Evolutionary conservation across 1,284 basidiomycete species (phyloP).

Genomic region (Ustilago crameri): DNA sequence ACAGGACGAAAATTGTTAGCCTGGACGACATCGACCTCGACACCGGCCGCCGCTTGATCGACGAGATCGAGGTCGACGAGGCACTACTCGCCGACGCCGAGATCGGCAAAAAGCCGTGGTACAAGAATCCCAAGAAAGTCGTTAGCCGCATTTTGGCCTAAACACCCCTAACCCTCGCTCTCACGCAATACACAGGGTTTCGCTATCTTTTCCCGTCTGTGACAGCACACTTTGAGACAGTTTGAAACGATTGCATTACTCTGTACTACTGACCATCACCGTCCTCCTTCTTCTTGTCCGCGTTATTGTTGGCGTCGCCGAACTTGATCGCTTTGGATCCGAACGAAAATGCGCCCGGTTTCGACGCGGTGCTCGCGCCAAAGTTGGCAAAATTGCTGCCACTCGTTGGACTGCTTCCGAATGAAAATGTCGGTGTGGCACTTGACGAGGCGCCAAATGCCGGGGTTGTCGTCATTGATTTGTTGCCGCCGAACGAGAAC

Average conservation of each 20-base stretch:
- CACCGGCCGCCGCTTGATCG: constrained; percentile 28
- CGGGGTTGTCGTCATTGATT: not conserved
- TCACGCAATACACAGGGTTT: too few species aligned
- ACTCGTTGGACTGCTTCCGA: constrained; percentile 9
- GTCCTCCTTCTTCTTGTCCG: constrained; percentile 2
- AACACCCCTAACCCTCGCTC: too few species aligned
- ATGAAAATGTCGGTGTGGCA: constrained; percentile 23
- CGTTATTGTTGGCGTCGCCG: constrained; percentile 14
- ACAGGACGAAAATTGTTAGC: constrained; percentile 68
- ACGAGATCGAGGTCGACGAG: constrained; percentile 13
- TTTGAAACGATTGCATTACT: too few species aligned
- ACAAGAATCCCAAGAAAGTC: constrained; percentile 30
- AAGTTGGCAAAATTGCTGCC: constrained; percentile 36
- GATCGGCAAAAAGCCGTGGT: constrained; percentile 14
- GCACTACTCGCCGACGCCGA: not conserved
- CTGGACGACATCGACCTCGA: constrained; percentile 43
- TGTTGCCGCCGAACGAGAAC: constrained; percentile 19
- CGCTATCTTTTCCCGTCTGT: too few species aligned
- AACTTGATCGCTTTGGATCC: constrained; percentile 34
- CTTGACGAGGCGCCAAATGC: constrained; percentile 19
- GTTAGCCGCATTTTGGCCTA: constrained; percentile 20
- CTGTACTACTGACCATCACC: not conserved
- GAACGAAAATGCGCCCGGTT: constrained; percentile 40
- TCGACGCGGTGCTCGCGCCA: constrained; percentile 19
- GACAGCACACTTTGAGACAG: too few species aligned